Base-by-base conservation (phyloP, 2,329 filamentous ascomycete species). In the Microdochium bolleyi region DNA sequence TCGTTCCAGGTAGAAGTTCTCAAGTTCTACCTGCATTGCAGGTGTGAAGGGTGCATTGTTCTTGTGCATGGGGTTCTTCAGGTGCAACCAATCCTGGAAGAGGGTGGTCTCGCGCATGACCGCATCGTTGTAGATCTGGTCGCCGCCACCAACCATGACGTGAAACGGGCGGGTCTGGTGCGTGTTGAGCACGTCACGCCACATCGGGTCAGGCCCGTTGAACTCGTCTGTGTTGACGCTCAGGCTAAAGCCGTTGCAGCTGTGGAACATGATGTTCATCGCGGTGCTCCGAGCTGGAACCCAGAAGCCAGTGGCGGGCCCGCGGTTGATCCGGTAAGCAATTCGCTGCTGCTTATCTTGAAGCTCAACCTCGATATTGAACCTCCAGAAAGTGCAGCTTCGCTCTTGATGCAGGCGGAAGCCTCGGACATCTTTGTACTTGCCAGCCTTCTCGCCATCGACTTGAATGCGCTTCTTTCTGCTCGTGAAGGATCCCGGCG, bases 231-330 rank as follows among this genome's bases (percentile, higher is more conserved):
- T 74, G 56, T 95, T 85, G 24, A 88, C 88, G 53, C 82, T 87
- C 51, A 87, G 68, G 61, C 89, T 92, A 74, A 99, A 99, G 2
- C 95, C 94, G 67, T 99, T 99, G 74, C 94, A 96, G 66, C 88
- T 96, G 73, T 97, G 83, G 72, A 96, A 99, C 91, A 97, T 96
- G 66, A 96, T 89, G 71, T 97, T 96, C 94, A 99, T 99, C 2
- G 88, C 82, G 66, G 95, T 80, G 16, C 84, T 87, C 50, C 78
- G 81, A 30, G 87, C 87, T 4, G 95, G 94, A 1, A 99, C 90
- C 92, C 94, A 99, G 67, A 99, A 99, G 1, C 87, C 89, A 51
- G 89, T 84, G 2, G 89, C 83, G 5, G 92, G 92, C 0, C 94
- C 92, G 49, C 86, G 80, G 64, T 99, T 99, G 73, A 99, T 95